Percentiles rank a stretch among this genome's conserved stretches.
Evolutionary conservation across 805 yeast species (phyloP).

Genomic region (Barnettozyma siamensis): DNA sequence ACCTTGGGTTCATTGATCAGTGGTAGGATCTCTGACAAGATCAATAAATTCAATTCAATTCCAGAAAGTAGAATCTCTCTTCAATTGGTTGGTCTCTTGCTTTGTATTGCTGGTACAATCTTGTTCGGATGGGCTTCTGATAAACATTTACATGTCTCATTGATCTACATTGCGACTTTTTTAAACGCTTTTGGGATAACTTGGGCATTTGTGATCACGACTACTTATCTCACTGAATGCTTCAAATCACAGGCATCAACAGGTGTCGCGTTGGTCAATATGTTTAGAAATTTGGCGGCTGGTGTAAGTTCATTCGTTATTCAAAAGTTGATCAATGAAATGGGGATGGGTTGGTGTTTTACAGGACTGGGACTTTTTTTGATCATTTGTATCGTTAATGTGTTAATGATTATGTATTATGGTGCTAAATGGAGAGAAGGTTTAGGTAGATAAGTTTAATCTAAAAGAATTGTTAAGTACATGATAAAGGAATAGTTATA

Average conservation of each 20-base stretch:
- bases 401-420: constrained; percentile 3
- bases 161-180: constrained; percentile 39
- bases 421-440: constrained; percentile 8
- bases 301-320: constrained; percentile 46
- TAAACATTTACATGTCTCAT: constrained; percentile 31
- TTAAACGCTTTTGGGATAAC: constrained; percentile 49
- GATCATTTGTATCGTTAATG: constrained; percentile 5
- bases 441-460: no score
- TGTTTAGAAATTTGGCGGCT: constrained; percentile 48
- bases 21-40: constrained; percentile 42
- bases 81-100: constrained; percentile 38
- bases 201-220: constrained; percentile 47
- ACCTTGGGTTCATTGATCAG: constrained; percentile 43
- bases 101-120: constrained; percentile 39
- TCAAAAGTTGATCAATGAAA: constrained; percentile 26
- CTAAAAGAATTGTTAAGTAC: no score
- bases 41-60: constrained; percentile 29
- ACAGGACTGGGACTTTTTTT: constrained; percentile 36
- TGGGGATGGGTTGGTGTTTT: constrained; percentile 52
- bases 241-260: constrained; percentile 46
- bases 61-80: constrained; percentile 43
- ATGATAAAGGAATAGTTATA: no score
- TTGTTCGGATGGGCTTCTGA: constrained; percentile 51
- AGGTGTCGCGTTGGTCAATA: constrained; percentile 47
- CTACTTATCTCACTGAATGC: constrained; percentile 49